A percentile compares a stretch with the other conserved stretches of the same genome.
Evolutionary conservation across 2,329 filamentous ascomycete species (phyloP).

Genomic region (Monosporascus sp.): DNA sequence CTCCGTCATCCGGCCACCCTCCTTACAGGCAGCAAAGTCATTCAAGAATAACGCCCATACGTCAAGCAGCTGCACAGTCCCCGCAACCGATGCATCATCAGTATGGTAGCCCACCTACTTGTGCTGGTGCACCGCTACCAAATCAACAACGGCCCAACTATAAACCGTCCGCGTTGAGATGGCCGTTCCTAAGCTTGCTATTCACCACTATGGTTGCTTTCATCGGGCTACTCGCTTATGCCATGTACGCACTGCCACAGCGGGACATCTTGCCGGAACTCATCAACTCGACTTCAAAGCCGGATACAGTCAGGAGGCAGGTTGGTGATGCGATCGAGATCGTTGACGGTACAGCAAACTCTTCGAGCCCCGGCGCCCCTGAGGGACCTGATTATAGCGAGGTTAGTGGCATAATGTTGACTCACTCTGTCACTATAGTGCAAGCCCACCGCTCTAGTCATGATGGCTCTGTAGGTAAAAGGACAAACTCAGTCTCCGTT

Average conservation of each 20-base stretch:
- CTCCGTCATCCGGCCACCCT: not conserved
- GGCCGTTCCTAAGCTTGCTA: slow-evolving; percentile 13
- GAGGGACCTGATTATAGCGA: too few species aligned
- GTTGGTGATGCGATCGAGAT: not conserved
- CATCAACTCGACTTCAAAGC: not conserved
- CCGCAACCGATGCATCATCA: not conserved
- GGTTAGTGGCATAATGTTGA: too few species aligned
- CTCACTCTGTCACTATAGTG: too few species aligned
- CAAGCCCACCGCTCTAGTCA: too few species aligned
- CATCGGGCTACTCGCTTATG: slow-evolving; percentile 10
- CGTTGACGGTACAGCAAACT: too few species aligned
- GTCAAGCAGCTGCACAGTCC: not conserved
- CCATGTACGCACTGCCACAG: slow-evolving; percentile 10
- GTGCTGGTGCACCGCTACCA: too few species aligned
- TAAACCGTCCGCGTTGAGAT: slow-evolving; percentile 14
- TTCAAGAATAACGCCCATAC: not conserved
- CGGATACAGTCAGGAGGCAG: not conserved
- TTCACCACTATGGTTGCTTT: slow-evolving; percentile 8
- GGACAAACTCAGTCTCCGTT: too few species aligned
- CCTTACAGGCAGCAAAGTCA: not conserved
- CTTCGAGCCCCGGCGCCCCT: too few species aligned
- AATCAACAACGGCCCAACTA: slow-evolving; percentile 10
- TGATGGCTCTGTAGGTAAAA: too few species aligned
- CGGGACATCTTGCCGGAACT: slow-evolving; percentile 2
- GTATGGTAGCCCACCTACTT: too few species aligned